Evolutionary conservation across 2,329 filamentous ascomycete species (phyloP).

Genomic region (Coniochaeta sp.): DNA sequence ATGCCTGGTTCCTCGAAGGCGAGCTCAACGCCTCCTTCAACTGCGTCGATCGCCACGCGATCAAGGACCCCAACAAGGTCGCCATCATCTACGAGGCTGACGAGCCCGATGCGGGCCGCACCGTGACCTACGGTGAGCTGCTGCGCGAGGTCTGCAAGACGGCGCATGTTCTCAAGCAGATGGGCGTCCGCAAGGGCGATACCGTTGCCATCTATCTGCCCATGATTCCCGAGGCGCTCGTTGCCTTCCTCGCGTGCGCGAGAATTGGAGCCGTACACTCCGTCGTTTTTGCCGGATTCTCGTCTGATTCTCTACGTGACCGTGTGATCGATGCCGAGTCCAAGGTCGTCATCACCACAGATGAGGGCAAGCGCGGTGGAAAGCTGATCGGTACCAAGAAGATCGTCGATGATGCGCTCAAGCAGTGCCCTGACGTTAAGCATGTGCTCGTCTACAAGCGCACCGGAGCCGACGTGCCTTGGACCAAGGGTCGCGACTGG

Average conservation of each 20-base stretch:
- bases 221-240: conserved; percentile 94
- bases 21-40: conserved; percentile 95
- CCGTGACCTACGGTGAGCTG: conserved; percentile 87
- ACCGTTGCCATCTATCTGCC: conserved; percentile 95
- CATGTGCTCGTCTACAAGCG: conserved; percentile 90
- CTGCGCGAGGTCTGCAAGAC: conserved; percentile 84
- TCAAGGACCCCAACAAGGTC: conserved; percentile 84
- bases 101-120: conserved; percentile 78
- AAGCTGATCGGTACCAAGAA: conserved; percentile 98
- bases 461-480: conserved; percentile 86
- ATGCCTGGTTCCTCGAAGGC: conserved; percentile 91
- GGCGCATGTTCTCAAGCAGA: conserved; percentile 83
- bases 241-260: conserved; percentile 83
- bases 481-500: conserved; percentile 78
- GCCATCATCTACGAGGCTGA: conserved; percentile 99
- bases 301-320: conserved; percentile 89
- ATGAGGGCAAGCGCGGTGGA: conserved; percentile 96
- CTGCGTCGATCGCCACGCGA: conserved; percentile 93
- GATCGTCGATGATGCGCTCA: conserved; percentile 95
- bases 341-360: conserved; percentile 92
- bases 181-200: conserved; percentile 95
- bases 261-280: conserved; percentile 96
- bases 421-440: conserved; percentile 84
- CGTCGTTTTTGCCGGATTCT: conserved; percentile 96
- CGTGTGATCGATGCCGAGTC: conserved; percentile 86